Base-by-base conservation (phyloP, 139 green algal genomes). In the Micractinium sp. region DNA sequence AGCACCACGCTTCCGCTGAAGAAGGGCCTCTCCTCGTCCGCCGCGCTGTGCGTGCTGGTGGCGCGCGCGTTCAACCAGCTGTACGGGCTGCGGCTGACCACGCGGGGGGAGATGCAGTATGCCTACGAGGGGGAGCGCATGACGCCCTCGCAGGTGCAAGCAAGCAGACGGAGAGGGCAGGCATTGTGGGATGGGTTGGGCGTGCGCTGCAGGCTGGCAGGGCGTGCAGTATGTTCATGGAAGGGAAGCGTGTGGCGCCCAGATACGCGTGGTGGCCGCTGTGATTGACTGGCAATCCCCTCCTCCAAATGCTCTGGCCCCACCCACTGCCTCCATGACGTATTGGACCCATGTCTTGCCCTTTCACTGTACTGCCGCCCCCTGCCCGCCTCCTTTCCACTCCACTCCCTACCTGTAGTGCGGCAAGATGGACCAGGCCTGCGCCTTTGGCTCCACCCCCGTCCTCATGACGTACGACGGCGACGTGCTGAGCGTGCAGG, bases 31-130 rank as follows among this genome's bases (percentile, higher is more conserved):
- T 96, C 93, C 35, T 96, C 92, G 22, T 95, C 91, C 3, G 95
- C 95, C 0, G 95, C 95, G n/a, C 41, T 96, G 15, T 97, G 95
- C 79, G 95, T 97, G 36, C 82, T 96, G 89, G 91, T 96, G 29
- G 94, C 94, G 0, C 90, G 94, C 4, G 93, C 93, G 13, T 96
- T 96, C 89, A 95, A 93, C 85, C 47, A 47, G 12, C 85, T 88
- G 7, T 96, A 94, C 79, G 88, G 85, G 60, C 89, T 97, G 39
- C 90, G 92, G 63, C 90, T 97, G 41, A 96, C 82, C 5, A 90
- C 81, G 16, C 88, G 93, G 0, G 95, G 92, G 22, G 92, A 96
- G 89, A 97, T 97, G 95, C 93, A 96, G 88, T 90, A 90, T 25
- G 95, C 94, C 0, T 97, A 96, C 86, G 85, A 92, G 27, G 95